A percentile compares a stretch with the other conserved stretches of the same genome.
Conservation (phyloP, 352 stramenopile genomes). For the Elongisporangium senticosum region DNA sequence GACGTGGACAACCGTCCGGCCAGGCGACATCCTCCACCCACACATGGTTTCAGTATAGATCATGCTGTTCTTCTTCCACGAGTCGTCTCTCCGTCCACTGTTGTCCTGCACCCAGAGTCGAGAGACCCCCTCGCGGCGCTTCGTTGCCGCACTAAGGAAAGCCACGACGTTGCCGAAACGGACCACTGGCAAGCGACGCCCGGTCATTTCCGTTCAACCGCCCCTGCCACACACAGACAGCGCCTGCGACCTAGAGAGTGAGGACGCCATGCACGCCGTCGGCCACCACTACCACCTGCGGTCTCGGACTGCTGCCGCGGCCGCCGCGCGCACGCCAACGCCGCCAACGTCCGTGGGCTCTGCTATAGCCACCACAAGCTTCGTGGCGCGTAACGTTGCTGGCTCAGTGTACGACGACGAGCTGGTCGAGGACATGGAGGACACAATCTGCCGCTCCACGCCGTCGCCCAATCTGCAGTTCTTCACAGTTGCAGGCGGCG, state of each 20-base stretch:
- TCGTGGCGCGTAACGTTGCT: slow-evolving; percentile 41
- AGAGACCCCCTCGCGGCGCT: not conserved
- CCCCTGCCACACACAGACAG: not conserved
- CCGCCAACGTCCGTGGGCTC: not conserved
- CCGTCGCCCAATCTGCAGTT: slow-evolving; percentile 28
- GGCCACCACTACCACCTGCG: not conserved
- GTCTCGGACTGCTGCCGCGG: not conserved
- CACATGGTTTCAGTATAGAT: not conserved
- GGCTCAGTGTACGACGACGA: slow-evolving; percentile 48
- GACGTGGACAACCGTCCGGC: not conserved
- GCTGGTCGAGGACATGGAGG: slow-evolving; percentile 34
- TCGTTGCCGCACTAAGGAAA: not conserved
- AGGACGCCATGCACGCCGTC: not conserved
- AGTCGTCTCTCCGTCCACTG: not conserved
- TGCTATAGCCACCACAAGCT: slow-evolving; percentile 17
- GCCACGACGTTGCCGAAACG: not conserved
- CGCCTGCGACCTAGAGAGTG: not conserved
- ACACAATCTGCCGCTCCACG: slow-evolving; percentile 50
- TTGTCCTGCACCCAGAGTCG: not conserved
- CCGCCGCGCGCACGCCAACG: not conserved
- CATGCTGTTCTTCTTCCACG: not conserved
- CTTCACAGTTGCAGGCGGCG: slow-evolving; percentile 16
- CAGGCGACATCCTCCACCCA: not conserved
- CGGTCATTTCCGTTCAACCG: not conserved
- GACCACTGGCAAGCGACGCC: not conserved